Conservation (phyloP, 176 grass and related monocot species). For the Carex parvula region DNA sequence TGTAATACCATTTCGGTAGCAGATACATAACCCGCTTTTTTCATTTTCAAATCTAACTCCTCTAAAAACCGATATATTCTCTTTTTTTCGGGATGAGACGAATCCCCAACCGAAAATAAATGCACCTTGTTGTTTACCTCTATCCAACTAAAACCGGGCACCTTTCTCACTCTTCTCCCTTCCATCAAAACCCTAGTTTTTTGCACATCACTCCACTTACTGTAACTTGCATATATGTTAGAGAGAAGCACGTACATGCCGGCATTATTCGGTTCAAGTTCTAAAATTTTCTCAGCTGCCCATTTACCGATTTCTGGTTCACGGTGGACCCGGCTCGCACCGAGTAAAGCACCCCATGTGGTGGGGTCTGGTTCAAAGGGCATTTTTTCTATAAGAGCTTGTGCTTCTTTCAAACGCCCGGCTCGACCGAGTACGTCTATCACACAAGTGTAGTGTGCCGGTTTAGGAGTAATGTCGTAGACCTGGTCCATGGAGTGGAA, state of each 20-base stretch:
- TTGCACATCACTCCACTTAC: constrained; percentile 68
- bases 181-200: constrained; percentile 87
- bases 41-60: constrained; percentile 65
- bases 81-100: constrained; percentile 71
- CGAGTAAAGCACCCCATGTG: constrained; percentile 89
- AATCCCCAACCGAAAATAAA: constrained; percentile 73
- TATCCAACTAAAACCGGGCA: constrained; percentile 92
- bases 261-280: constrained; percentile 81
- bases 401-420: constrained; percentile 70
- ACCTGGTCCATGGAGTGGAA: constrained; percentile 64
- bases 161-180: constrained; percentile 61
- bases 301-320: constrained; percentile 69
- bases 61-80: constrained; percentile 82
- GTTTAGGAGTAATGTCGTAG: constrained; percentile 70
- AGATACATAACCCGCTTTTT: constrained; percentile 75
- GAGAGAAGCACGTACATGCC: constrained; percentile 98
- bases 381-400: constrained; percentile 67
- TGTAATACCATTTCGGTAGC: constrained; percentile 83
- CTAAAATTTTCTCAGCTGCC: constrained; percentile 81
- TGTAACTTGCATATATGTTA: constrained; percentile 76
- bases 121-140: constrained; percentile 84
- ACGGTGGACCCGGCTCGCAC: constrained; percentile 85
- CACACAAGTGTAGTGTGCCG: constrained; percentile 90
- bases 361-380: constrained; percentile 79
- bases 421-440: constrained; percentile 88